phyloP scores from a whole-genome alignment of 257 asterid genomes.

The Solanum dulcamara region DNA sequence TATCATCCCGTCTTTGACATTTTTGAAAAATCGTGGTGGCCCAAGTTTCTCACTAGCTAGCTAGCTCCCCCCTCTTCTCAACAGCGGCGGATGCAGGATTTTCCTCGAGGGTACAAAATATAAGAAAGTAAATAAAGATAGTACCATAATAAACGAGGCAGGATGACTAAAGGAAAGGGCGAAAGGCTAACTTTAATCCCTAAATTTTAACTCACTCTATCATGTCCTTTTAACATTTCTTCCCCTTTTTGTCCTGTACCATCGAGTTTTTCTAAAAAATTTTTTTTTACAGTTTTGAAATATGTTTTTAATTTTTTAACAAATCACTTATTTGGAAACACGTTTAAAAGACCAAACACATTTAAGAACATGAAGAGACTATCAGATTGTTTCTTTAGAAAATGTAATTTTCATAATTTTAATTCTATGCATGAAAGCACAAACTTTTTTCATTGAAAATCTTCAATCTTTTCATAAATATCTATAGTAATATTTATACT shows the following conservation, averaged over 20 bases:
- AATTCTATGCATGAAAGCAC: background rate
- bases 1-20: background rate
- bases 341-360: background rate
- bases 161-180: no score
- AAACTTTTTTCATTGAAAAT: background rate
- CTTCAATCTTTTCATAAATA: no score
- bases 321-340: background rate
- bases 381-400: background rate
- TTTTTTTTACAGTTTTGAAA: no score
- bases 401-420: background rate
- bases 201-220: background rate
- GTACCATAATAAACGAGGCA: no score
- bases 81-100: no score
- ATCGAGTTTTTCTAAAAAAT: no score
- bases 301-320: background rate
- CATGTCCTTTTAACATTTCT: no score
- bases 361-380: background rate
- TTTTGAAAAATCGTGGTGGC: background rate
- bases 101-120: no score
- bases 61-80: background rate
- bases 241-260: background rate
- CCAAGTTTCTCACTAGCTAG: background rate
- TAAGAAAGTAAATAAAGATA: no score
- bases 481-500: background rate
- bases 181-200: background rate